Conservation (phyloP, 2,329 filamentous ascomycete species). For the Penicillium concentricum region DNA sequence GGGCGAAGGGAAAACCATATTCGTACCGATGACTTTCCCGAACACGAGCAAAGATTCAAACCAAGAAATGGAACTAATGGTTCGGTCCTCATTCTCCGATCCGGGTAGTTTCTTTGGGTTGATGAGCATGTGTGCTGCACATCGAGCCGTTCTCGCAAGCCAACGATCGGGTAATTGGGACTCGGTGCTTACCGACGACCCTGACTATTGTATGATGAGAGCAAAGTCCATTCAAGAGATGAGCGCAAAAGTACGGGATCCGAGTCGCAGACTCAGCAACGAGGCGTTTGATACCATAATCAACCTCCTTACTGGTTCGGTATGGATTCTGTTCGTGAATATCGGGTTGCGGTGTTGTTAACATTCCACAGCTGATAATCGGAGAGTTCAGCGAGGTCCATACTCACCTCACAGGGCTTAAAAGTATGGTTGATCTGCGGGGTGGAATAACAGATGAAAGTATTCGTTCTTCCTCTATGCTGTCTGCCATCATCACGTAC, state of each 20-base stretch:
- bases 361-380: conserved; percentile 33
- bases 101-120: conserved; percentile 40
- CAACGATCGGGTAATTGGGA: conserved; percentile 25
- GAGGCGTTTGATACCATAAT: conserved; percentile 40
- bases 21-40: conserved; percentile 42
- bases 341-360: conserved; percentile 1
- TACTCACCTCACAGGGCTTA: conserved; percentile 40
- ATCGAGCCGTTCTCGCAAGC: conserved; percentile 35
- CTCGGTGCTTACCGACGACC: conserved; percentile 26
- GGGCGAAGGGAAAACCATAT: conserved; percentile 31
- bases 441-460: conserved; percentile 31
- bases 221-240: conserved; percentile 35
- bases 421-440: conserved; percentile 39
- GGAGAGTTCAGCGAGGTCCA: conserved; percentile 40
- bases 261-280: conserved; percentile 28
- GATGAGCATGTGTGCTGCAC: conserved; percentile 42
- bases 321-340: conserved; percentile 18
- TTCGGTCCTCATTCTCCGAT: conserved; percentile 35
- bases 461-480: conserved; percentile 25
- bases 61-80: conserved; percentile 31
- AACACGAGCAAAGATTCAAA: conserved; percentile 27
- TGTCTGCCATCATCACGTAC: conserved; percentile 32
- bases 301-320: conserved; percentile 38
- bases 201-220: conserved; percentile 42
- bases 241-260: conserved; percentile 33